Percentiles rank a stretch among this genome's conserved stretches.
These are phyloP conservation scores for Rhynchospora breviuscula DNA, from an alignment of 176 grass and related monocot species.

Conservation along the genomic window DNA sequence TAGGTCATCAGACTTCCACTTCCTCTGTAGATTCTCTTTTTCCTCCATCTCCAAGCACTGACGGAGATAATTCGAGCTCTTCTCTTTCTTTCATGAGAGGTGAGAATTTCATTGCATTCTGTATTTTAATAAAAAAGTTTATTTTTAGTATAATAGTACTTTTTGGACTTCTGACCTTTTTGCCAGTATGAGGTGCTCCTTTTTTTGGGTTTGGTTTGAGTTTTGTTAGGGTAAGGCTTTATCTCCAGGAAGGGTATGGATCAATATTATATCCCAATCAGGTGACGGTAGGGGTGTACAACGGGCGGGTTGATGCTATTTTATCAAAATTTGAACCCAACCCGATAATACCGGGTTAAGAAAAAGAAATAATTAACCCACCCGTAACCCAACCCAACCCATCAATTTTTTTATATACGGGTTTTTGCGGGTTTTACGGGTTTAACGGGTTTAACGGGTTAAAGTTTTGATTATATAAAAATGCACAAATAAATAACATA, in stretches of 20 bases:
- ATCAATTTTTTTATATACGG: too few relatives aligned
- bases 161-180: neutral
- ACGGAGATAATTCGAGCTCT: conserved; percentile 66
- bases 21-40: conserved; percentile 61
- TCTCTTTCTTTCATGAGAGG: conserved; percentile 86
- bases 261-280: neutral
- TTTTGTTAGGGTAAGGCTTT: neutral
- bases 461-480: too few relatives aligned
- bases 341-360: too few relatives aligned
- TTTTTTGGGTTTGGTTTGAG: neutral
- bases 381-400: too few relatives aligned
- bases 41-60: conserved; percentile 54
- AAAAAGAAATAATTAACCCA: too few relatives aligned
- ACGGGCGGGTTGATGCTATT: too few relatives aligned
- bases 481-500: too few relatives aligned
- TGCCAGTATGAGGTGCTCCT: neutral
- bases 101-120: conserved; percentile 21
- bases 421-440: too few relatives aligned
- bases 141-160: neutral
- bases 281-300: too few relatives aligned
- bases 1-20: conserved; percentile 64
- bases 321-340: too few relatives aligned
- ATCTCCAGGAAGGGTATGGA: neutral
- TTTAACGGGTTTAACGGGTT: too few relatives aligned
- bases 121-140: neutral